These are phyloP conservation scores for Ceratocystis papillata DNA, from an alignment of 2,329 filamentous ascomycete genomes.

Conservation along the genomic window DNA sequence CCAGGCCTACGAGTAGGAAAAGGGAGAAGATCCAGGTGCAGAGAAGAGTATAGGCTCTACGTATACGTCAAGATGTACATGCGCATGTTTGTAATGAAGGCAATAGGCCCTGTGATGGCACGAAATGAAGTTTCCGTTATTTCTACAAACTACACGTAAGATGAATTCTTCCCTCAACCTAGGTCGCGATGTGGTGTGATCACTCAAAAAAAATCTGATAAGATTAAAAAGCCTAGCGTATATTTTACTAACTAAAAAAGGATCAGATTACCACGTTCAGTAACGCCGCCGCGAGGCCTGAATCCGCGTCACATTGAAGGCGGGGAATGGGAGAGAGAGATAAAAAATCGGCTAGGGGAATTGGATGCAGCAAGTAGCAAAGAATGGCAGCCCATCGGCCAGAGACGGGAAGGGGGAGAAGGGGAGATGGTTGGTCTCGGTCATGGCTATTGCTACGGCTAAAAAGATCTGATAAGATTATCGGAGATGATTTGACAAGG, in stretches of 20 bases:
- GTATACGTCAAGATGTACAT: background rate
- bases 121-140: background rate
- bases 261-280: conserved; percentile 7
- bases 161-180: background rate
- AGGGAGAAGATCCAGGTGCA: background rate
- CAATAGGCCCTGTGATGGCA: background rate
- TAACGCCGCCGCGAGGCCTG: conserved; percentile 9
- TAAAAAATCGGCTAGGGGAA: background rate
- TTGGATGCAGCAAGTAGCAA: background rate
- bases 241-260: conserved; percentile 8
- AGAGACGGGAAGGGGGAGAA: background rate
- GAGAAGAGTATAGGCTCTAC: background rate
- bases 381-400: background rate
- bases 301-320: background rate
- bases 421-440: background rate
- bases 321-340: background rate
- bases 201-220: conserved; percentile 8
- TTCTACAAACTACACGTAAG: background rate
- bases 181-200: conserved; percentile 9
- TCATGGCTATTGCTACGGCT: background rate
- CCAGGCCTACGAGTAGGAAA: background rate
- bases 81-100: background rate
- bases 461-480: conserved; percentile 11
- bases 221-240: conserved; percentile 10
- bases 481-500: background rate